These are phyloP conservation scores for Paramecium caudatum DNA, from an alignment of 73 alveolate species.

Conservation along the genomic window DNA sequence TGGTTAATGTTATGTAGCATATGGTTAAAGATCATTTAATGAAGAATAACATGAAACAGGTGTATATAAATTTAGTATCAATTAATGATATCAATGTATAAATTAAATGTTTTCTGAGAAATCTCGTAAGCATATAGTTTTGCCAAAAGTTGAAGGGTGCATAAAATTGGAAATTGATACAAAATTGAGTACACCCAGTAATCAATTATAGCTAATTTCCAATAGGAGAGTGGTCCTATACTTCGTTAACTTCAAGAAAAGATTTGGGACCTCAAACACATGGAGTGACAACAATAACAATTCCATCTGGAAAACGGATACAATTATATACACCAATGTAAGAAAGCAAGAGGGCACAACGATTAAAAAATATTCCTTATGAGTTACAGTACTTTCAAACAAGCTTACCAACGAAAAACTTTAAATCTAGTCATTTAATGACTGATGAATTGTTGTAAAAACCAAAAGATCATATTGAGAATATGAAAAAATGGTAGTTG, in stretches of 20 bases:
- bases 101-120: conserved; percentile 9
- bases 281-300: conserved; percentile 28
- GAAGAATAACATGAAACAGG: not conserved
- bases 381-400: not conserved
- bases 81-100: not conserved
- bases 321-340: conserved; percentile 29
- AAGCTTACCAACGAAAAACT: not conserved
- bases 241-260: no score
- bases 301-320: conserved; percentile 25
- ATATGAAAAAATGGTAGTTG: not conserved
- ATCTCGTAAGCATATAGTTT: not conserved
- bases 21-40: conserved; percentile 1
- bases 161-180: not conserved
- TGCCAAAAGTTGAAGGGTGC: not conserved
- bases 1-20: not conserved
- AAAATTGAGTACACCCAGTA: not conserved
- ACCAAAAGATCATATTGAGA: not conserved
- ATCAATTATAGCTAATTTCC: not conserved
- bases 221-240: conserved; percentile 39
- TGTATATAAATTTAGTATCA: conserved; percentile 3
- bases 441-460: not conserved
- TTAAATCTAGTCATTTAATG: conserved; percentile 45
- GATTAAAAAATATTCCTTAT: conserved; percentile 33
- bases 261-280: no score
- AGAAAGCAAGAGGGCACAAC: conserved; percentile 23